Evolutionary conservation across 2,329 filamentous ascomycete genomes (phyloP).

Genomic region (Stagonosporopsis chrysanthemi): DNA sequence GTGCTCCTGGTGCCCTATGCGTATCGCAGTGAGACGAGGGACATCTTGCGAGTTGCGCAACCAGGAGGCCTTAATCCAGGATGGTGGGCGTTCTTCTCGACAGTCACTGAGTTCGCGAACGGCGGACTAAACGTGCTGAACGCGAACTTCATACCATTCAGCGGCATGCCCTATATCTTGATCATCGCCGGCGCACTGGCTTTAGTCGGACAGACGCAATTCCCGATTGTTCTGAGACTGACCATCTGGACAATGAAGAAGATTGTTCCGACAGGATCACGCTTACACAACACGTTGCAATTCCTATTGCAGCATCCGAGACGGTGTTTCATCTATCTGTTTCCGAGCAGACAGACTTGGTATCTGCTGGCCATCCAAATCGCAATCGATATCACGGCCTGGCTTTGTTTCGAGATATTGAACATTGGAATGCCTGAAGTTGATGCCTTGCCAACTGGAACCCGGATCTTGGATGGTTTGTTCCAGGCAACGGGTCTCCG

Average conservation of each 20-base stretch:
- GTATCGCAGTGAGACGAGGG: conserved; percentile 49
- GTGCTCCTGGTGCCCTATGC: conserved; percentile 59
- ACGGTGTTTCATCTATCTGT: conserved; percentile 70
- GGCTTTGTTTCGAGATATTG: conserved; percentile 70
- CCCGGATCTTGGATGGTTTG: conserved; percentile 68
- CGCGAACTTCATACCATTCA: conserved; percentile 68
- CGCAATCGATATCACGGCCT: conserved; percentile 68
- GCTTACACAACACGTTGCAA: conserved; percentile 57
- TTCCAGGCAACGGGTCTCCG: conserved; percentile 70
- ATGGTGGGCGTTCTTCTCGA: conserved; percentile 50
- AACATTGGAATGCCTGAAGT: conserved; percentile 68
- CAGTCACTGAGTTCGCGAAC: conserved; percentile 62
- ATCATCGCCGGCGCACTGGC: conserved; percentile 59
- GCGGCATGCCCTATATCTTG: conserved; percentile 55
- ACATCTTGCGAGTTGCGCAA: conserved; percentile 50
- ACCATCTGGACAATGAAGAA: conserved; percentile 65
- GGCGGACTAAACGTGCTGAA: conserved; percentile 64
- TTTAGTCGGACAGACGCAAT: conserved; percentile 63
- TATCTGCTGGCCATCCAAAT: conserved; percentile 69
- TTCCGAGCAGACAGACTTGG: conserved; percentile 70
- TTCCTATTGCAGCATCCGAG: conserved; percentile 70
- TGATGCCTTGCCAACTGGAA: conserved; percentile 59
- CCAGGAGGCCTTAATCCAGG: conserved; percentile 41
- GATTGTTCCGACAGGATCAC: conserved; percentile 49
- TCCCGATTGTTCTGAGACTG: conserved; percentile 65